Conservation (phyloP, 1,139 yeast genomes). For the Candida sp. region DNA sequence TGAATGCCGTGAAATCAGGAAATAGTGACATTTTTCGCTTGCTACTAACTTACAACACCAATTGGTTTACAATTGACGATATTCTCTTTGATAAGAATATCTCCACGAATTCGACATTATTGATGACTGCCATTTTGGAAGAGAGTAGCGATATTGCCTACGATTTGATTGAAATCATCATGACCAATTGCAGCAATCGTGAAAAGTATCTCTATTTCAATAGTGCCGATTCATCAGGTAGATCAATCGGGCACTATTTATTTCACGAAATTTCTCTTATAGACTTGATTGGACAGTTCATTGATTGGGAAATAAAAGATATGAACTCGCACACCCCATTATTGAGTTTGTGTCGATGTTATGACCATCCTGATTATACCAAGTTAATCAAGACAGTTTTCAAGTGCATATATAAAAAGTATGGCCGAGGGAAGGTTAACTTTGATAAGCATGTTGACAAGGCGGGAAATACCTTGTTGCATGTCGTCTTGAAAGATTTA, state of each 20-base stretch:
- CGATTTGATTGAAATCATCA: conserved; percentile 45
- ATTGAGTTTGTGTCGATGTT: conserved; percentile 71
- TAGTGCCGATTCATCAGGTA: conserved; percentile 43
- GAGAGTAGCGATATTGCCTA: conserved; percentile 48
- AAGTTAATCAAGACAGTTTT: conserved; percentile 48
- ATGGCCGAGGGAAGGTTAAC: conserved; percentile 27
- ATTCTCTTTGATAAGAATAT: conserved; percentile 60
- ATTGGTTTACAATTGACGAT: conserved; percentile 62
- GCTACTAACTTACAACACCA: conserved; percentile 40
- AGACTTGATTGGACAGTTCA: conserved; percentile 48
- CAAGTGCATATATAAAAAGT: conserved; percentile 40
- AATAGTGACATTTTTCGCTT: conserved; percentile 42
- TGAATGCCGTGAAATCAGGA: conserved; percentile 47
- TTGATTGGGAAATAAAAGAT: conserved; percentile 76
- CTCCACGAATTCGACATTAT: conserved; percentile 46
- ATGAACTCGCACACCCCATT: conserved; percentile 74
- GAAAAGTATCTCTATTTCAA: conserved; percentile 53
- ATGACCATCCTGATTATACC: conserved; percentile 69
- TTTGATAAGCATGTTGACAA: conserved; percentile 65
- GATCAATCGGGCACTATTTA: conserved; percentile 74
- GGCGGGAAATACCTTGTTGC: conserved; percentile 74
- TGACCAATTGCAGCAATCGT: conserved; percentile 34
- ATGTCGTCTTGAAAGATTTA: conserved; percentile 53
- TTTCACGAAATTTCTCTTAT: conserved; percentile 58
- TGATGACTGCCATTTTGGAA: conserved; percentile 58